Percentiles rank a stretch among this genome's conserved stretches.
Evolutionary conservation across 768 basidiomycete species (phyloP).

Genomic region (Phlebiopsis gigantea): DNA sequence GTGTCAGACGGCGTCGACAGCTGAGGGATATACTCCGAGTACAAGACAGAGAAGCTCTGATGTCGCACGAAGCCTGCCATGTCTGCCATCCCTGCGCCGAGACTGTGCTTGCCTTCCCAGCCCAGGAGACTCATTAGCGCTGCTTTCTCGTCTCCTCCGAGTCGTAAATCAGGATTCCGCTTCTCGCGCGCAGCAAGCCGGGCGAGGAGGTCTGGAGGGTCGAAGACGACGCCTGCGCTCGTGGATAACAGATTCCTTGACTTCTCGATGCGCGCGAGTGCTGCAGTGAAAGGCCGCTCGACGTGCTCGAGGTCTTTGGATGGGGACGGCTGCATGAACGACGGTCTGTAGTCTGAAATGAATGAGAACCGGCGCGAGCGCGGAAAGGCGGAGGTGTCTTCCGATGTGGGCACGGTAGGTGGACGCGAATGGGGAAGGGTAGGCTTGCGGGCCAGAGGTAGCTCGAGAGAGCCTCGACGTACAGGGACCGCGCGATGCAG

Average conservation of each 20-base stretch:
- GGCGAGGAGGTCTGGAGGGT: constrained; percentile 42
- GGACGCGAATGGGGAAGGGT: constrained; percentile 13
- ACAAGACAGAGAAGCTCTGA: constrained; percentile 50
- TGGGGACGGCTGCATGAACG: constrained; percentile 5
- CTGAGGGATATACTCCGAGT: constrained; percentile 34
- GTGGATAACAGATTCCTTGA: constrained; percentile 43
- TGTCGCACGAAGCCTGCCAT: constrained; percentile 50
- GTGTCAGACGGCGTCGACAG: not conserved
- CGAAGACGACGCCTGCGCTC: constrained; percentile 43
- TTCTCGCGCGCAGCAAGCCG: constrained; percentile 49
- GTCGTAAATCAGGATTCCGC: constrained; percentile 29
- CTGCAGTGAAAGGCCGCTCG: constrained; percentile 30
- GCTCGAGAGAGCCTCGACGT: constrained; percentile 38
- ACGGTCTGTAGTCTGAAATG: constrained; percentile 18
- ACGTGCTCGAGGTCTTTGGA: constrained; percentile 5
- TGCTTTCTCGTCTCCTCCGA: constrained; percentile 53
- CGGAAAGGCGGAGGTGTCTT: constrained; percentile 19
- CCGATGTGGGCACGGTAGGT: constrained; percentile 23
- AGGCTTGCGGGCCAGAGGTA: constrained; percentile 17
- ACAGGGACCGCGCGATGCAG: constrained; percentile 24
- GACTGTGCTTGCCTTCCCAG: constrained; percentile 46
- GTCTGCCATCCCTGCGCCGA: constrained; percentile 40
- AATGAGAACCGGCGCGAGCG: constrained; percentile 33
- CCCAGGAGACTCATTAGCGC: constrained; percentile 52
- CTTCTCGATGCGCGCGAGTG: constrained; percentile 37